Evolutionary conservation across 345 rosid genomes (phyloP), one percentile per base, ranked within the genome.

Genomic region (Firmiana major): DNA sequence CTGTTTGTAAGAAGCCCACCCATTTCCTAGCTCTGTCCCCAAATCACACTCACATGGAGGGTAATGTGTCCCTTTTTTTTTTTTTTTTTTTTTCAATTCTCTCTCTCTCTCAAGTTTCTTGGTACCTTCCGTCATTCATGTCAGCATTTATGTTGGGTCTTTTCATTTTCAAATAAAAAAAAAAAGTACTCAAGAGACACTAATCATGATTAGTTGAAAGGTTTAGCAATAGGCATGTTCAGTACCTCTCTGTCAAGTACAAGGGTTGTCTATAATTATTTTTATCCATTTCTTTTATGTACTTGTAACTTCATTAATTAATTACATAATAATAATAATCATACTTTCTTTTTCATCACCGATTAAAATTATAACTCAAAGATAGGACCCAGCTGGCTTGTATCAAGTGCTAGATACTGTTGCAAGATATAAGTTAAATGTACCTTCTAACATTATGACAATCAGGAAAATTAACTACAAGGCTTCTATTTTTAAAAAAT

Each of bases 11-110:
- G 81, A 63, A 63, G 59, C 73, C 84, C 80, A 77, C 79, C 76
- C 36, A 22, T 71, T 75, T 43, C 59, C 71, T 85, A 77, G 67
- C 84, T 75, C 79, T 86, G 84, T 80, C 81, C 70, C 82, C 82
- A 74, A 86, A 80, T 79, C 84, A 79, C 51, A 79, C 74, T 81
- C 86, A 86, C 88, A 83, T 83, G 88, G 80, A 72, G 54, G 64
- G 42, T 42, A 69, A 45, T 69, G 48, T 58, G 79, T 48, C 24
- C 21, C 36, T 36, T 63, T 6, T 70, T 21, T 48, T 10, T 38
- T n/a, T 48, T 34, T 31, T 45, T 36, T 63, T 6, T 70, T 21
- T 48, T 10, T 38, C 43, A 0, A 16, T 0, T 48, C 57, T 73
- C 45, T 68, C 11, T 73, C 19, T 53, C n/a, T 45, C 26, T 48